phyloP scores from a whole-genome alignment of 805 yeast genomes.

The Pichia ethanolica region DNA sequence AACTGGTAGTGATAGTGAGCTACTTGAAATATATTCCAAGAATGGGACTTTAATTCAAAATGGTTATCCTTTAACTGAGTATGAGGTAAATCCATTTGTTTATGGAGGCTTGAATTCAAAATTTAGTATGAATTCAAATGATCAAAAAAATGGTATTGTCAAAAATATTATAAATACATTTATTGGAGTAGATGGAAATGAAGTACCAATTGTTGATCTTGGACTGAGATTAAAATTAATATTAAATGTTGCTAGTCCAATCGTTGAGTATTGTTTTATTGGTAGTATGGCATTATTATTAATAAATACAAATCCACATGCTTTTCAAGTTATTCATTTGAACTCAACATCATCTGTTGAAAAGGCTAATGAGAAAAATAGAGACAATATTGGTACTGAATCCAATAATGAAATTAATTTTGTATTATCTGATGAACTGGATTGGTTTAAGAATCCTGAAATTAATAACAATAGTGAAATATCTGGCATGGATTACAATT shows the following conservation, averaged over 20 bases:
- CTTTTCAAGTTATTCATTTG: conserved; percentile 28
- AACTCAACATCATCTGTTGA: conserved; percentile 2
- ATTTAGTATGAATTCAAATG: conserved; percentile 1
- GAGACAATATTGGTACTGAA: conserved; percentile 8
- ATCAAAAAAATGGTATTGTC: conserved; percentile 12
- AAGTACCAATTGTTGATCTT: conserved; percentile 26
- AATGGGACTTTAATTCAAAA: conserved; percentile 28
- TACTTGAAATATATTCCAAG: conserved; percentile 23
- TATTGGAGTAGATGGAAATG: conserved; percentile 17
- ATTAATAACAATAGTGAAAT: conserved; percentile 12
- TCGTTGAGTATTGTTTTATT: conserved; percentile 24
- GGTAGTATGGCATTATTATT: conserved; percentile 21
- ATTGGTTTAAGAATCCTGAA: conserved; percentile 24
- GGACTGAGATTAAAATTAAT: conserved; percentile 29
- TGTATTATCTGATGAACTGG: conserved; percentile 24
- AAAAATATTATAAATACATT: conserved; percentile 23
- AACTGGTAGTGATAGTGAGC: conserved; percentile 24
- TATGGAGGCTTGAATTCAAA: conserved; percentile 11
- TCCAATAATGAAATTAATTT: conserved; percentile 22
- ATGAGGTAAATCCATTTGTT: conserved; percentile 5
- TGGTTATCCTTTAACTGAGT: conserved; percentile 18
- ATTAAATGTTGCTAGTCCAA: conserved; percentile 28
- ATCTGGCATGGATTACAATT: conserved; percentile 14
- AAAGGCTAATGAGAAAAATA: conserved; percentile 1
- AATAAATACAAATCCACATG: conserved; percentile 26